Percentiles rank a stretch among this genome's conserved stretches.
Evolutionary conservation across 768 basidiomycete genomes (phyloP).

Genomic region (Chiua virens): DNA sequence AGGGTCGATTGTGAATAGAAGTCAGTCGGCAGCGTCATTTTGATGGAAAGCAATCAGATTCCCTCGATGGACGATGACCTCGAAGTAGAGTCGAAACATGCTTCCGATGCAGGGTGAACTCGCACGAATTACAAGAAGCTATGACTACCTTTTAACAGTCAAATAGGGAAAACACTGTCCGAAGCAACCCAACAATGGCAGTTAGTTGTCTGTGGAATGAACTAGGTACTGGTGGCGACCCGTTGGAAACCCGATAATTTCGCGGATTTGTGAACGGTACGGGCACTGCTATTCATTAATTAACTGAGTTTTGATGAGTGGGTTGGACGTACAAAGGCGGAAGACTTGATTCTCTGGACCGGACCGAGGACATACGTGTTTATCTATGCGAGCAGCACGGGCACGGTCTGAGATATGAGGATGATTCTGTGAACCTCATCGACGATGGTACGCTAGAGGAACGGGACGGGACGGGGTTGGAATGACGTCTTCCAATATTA

Average conservation of each 20-base stretch:
- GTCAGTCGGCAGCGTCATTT: background rate
- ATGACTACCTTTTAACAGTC: background rate
- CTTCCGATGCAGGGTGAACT: background rate
- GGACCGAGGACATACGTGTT: slow-evolving; percentile 8
- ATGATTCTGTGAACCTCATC: background rate
- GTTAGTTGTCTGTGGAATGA: background rate
- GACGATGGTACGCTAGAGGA: background rate
- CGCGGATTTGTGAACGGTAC: background rate
- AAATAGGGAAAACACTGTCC: background rate
- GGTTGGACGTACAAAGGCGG: slow-evolving; percentile 5
- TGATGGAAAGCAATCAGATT: background rate
- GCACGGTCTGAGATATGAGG: background rate
- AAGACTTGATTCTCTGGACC: slow-evolving; percentile 1
- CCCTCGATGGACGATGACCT: background rate
- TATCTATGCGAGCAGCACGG: slow-evolving; percentile 1
- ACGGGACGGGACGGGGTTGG: background rate
- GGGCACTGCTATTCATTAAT: background rate
- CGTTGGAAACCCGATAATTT: background rate
- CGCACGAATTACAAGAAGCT: background rate
- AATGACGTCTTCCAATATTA: slow-evolving; percentile 5
- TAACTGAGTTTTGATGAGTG: background rate
- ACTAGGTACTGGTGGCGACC: background rate
- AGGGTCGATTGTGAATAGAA: background rate
- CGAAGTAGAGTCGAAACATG: too few relatives aligned
- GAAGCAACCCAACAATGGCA: background rate